Evolutionary conservation across 148 eudicot species (phyloP), one percentile per base, ranked within the genome.

Genomic region (Spergularia bocconei): DNA sequence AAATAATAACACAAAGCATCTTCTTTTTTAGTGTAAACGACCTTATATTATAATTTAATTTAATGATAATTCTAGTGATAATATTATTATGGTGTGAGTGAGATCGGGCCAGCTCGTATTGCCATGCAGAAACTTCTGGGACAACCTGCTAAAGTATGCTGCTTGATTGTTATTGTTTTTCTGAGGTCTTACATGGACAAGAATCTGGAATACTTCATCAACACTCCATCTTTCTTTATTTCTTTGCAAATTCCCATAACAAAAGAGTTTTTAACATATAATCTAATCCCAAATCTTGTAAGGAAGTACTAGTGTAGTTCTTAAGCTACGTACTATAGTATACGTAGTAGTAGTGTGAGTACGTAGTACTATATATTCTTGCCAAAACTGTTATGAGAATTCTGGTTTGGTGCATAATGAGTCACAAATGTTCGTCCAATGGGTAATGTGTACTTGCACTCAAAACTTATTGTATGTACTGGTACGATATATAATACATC

Each of bases 91-190:
- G 36, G 36, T 29, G 36, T 29, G 36, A 38, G 66, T 75, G 59
- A 69, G 59, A 75, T 69, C 48, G 20, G 20, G 71, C 53, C 81
- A 73, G 53, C 78, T 63, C 68, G n/a, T 78, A 21, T 63, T 36
- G 78, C 71, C 70, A 79, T 79, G 82, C 82, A 79, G 75, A 60
- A 48, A 69, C 41, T 48, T 69, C 36, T 21, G 23, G 48, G 51
- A 65, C 50, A 39, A n/a, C 12, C 51, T 65, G 69, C 69, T 13
- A 29, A 33, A 63, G 13, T 63, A 63, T 29, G 67, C 36, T 65
- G 69, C 10, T 65, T 38, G n/a, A n/a, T n/a, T n/a, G 8, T 38
- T 65, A 0, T 65, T 65, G 69, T 11, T 65, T 65, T 65, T 6
- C 17, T 16, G 48, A 23, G 14, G 14, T 23, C 4, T 21, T 25